Base-by-base conservation (phyloP, 495 filamentous ascomycete species). In the Darksidea phi region DNA sequence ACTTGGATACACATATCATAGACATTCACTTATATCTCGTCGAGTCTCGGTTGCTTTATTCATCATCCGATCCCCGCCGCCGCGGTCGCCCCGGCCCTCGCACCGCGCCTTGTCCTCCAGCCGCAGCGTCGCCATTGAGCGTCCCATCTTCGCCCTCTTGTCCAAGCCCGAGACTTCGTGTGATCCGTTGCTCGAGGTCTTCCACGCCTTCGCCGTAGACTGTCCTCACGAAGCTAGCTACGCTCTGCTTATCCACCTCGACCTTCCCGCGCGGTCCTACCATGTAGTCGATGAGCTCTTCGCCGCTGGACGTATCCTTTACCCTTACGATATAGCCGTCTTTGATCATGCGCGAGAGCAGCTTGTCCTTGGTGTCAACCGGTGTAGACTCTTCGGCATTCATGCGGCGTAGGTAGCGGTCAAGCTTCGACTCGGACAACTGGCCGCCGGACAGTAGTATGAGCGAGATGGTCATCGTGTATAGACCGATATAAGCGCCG, bases 221-320 rank as follows among this genome's bases (percentile, higher is more conserved):
- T 56, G 75, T 76, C 54, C 80, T 80, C 2, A 93, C 84, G 50
- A 97, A 68, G 1, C 82, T 83, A 13, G 84, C 82, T 28, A 95
- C 86, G 13, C 85, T 88, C 28, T 82, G 78, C 53, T 83, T 82
- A 1, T 86, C 87, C 32, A 98, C 86, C 71, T 98, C 94, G 12
- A 89, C 77, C 75, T 89, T 96, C 13, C 91, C 94, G 34, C 94
- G 79, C 28, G 89, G 86, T 2, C 91, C 91, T 24, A 95, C 80
- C 58, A 87, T 82, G 76, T 85, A 96, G 50, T 87, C 88, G 10
- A 89, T 80, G 4, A 80, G 72, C 57, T 95, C 90, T 11, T 80
- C 80, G 11, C 78, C 79, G 41, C 67, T 67, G 18, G 66, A 67
- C 7, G 55, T 70, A 42, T 81, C 79, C 48, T 82, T 79, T n/a